These are phyloP conservation scores for Mallotus repandus DNA, from an alignment of 441 rosid species.

Conservation along the genomic window DNA sequence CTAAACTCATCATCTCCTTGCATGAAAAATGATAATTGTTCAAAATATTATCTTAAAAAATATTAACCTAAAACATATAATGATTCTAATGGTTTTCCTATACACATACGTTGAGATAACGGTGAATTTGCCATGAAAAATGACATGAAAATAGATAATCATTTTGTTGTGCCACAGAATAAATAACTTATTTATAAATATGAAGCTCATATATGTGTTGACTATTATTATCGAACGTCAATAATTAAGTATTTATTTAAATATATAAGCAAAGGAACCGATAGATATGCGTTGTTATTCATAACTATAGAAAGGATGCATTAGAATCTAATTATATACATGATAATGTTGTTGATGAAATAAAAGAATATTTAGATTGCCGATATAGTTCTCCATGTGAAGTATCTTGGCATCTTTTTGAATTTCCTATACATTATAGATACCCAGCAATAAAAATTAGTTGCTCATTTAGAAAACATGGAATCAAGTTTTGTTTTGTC, in stretches of 20 bases:
- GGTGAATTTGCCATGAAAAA: background rate
- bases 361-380: background rate
- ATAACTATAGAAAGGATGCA: background rate
- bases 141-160: background rate
- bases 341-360: background rate
- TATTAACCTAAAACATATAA: too few relatives aligned
- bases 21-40: background rate
- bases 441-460: background rate
- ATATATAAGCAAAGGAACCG: background rate
- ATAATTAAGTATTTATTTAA: background rate
- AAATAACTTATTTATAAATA: background rate
- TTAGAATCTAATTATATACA: background rate
- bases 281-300: background rate
- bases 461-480: background rate
- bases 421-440: background rate
- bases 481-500: background rate
- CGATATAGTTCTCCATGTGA: background rate
- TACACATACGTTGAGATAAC: background rate
- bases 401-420: background rate
- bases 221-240: background rate
- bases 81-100: background rate
- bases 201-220: background rate
- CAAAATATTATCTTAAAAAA: background rate
- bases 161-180: background rate
- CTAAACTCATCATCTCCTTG: background rate